phyloP scores from a whole-genome alignment of 768 basidiomycete genomes.

The Phylloporus sp. region DNA sequence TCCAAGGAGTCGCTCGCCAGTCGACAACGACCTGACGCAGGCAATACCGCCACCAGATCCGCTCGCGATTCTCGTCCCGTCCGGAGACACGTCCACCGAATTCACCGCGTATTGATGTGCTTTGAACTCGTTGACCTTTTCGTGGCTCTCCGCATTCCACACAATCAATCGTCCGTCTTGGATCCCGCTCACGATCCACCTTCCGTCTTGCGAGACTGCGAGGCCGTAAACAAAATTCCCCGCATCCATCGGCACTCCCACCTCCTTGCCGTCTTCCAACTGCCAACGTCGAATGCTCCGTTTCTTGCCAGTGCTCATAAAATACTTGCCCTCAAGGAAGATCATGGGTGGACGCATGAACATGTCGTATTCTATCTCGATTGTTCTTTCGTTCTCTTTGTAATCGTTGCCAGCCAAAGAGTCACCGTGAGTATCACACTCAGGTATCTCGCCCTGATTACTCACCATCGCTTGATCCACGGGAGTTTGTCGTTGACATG shows the following conservation, averaged over 20 bases:
- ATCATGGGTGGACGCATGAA: no score
- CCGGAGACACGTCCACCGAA: constrained; percentile 1
- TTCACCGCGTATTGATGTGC: neutral
- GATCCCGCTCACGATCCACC: neutral
- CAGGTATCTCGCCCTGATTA: no score
- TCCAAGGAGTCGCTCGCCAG: neutral
- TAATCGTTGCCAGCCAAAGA: no score
- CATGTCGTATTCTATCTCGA: no score
- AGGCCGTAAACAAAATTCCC: neutral
- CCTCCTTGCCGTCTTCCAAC: neutral
- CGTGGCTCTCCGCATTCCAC: neutral
- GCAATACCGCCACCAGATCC: neutral
- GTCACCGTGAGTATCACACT: no score
- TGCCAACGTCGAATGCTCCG: neutral
- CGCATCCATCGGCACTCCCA: neutral
- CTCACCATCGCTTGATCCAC: no score
- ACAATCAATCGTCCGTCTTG: neutral
- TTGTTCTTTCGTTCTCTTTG: no score
- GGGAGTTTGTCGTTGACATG: no score
- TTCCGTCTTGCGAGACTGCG: neutral
- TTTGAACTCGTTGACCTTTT: neutral
- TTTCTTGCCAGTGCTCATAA: neutral
- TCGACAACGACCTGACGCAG: neutral
- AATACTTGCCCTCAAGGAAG: neutral
- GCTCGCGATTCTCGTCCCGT: neutral